phyloP scores from a whole-genome alignment of 2,329 filamentous ascomycete genomes.

The Aspergillus melleus region DNA sequence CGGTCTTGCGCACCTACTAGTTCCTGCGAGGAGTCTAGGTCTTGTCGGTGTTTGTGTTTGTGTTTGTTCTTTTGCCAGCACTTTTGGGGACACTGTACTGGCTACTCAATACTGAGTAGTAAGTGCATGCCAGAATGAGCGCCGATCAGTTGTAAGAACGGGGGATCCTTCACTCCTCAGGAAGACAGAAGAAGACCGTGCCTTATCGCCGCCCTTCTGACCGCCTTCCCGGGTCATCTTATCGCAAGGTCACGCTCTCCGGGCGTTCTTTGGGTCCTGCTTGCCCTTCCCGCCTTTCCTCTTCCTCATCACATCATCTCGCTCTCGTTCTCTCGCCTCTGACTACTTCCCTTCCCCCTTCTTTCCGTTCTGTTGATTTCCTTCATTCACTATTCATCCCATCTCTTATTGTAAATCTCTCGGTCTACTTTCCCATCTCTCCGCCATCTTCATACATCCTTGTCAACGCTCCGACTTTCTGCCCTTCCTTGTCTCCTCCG shows the following conservation, averaged over 20 bases:
- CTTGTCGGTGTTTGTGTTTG: background rate
- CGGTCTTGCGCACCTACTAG: too few species aligned
- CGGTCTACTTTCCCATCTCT: background rate
- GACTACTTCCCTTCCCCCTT: background rate
- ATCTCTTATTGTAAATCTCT: background rate
- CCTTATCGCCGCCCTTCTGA: constrained; percentile 31
- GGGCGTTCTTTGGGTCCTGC: constrained; percentile 22
- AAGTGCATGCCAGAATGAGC: too few species aligned
- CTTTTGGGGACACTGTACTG: too few species aligned
- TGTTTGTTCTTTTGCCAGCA: too few species aligned
- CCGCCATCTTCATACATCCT: background rate
- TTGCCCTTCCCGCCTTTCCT: constrained; percentile 21
- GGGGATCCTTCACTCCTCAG: too few species aligned
- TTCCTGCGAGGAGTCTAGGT: background rate
- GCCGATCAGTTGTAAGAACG: too few species aligned
- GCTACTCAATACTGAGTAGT: too few species aligned
- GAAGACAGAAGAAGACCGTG: too few species aligned
- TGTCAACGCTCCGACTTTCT: background rate
- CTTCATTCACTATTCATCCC: too few species aligned
- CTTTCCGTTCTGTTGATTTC: background rate
- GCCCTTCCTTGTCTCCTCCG: background rate
- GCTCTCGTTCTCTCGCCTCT: constrained; percentile 1
- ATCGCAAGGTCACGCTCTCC: constrained; percentile 30
- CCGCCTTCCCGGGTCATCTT: constrained; percentile 30
- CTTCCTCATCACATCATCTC: constrained; percentile 32